phyloP scores from a whole-genome alignment of 352 stramenopile species.

The Pythium plurisporium region DNA sequence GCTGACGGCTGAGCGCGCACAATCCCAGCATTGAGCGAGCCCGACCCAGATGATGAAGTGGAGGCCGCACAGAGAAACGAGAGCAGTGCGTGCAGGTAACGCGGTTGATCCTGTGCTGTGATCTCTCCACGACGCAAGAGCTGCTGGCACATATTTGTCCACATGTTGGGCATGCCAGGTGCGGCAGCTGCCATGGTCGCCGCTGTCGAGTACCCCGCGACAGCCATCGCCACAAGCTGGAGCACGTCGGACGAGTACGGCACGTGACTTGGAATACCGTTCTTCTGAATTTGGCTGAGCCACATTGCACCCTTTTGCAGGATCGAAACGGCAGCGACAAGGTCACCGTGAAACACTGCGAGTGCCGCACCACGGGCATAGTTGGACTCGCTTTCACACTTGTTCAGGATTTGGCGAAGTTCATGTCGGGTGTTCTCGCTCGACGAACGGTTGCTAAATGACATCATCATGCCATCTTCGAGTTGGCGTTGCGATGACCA shows the following conservation, averaged over 20 bases:
- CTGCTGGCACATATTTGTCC: conserved; percentile 75
- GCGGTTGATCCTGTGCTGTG: conserved; percentile 45
- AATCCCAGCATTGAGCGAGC: conserved; percentile 9
- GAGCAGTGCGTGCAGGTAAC: conserved; percentile 81
- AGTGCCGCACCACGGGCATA: conserved; percentile 67
- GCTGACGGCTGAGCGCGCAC: conserved; percentile 15
- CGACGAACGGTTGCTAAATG: conserved; percentile 43
- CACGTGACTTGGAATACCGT: conserved; percentile 20
- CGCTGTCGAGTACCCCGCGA: conserved; percentile 73
- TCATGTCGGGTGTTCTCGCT: conserved; percentile 52
- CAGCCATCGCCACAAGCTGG: conserved; percentile 87
- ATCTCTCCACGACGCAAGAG: conserved; percentile 76
- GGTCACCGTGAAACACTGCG: conserved; percentile 81
- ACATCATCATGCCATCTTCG: conserved; percentile 32
- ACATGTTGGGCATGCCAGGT: conserved; percentile 46
- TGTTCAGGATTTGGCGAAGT: conserved; percentile 50
- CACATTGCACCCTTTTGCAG: conserved; percentile 68
- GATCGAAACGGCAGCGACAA: conserved; percentile 57
- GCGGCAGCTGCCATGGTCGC: conserved; percentile 14
- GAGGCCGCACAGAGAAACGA: conserved; percentile 58
- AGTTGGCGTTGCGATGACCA: conserved; percentile 60
- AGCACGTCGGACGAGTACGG: conserved; percentile 68
- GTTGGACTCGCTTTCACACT: conserved; percentile 58
- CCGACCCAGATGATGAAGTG: conserved; percentile 17
- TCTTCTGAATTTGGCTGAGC: conserved; percentile 52